Base-by-base conservation (phyloP, 495 filamentous ascomycete genomes). In the Aspergillus mulundensis region DNA sequence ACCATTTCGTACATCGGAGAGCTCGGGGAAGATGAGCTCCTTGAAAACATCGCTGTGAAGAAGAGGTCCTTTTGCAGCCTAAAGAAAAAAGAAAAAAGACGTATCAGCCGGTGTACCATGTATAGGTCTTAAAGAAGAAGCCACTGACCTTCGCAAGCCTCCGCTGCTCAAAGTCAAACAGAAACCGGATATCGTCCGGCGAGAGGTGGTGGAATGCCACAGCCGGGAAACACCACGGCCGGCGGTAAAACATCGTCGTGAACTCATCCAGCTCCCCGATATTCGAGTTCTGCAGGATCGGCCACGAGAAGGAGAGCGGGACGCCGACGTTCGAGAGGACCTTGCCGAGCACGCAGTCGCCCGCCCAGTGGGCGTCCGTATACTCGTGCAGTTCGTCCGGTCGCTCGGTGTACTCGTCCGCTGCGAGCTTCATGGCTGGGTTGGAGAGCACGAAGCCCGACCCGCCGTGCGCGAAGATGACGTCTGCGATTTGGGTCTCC, bases 381-480 rank as follows among this genome's bases (percentile, higher is more conserved):
- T 68, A 75, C n/a, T 66, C 59, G 62, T 89, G 82, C 45, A 78
- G 77, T 53, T 74, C 69, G 43, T 70, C 71, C 0, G 64, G 79
- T 40, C 84, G 61, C 11, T 70, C 68, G 5, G 70, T 55, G 61
- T 74, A 75, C 32, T 77, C 66, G 45, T 74, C 61, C 57, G 82
- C 73, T 4, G 74, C 73, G 21, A 65, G 61, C 44, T 73, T 61
- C 66, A 81, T 69, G 30, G 84, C 81, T 0, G 75, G 77, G 42
- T 80, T 73, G 8, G 84, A 87, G 47, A 89, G 59, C 47, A 87
- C 59, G 63, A 87, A 87, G 20, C 87, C 87, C 14, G 82, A 83
- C 0, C 86, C 87, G 38, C 85, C 85, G 66, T 89, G 86, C 0
- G 78, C 86, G 61, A 89, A 90, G 42, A 74, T 61, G 15, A 79